Base-by-base conservation (phyloP, 139 green algal species). In the Closterium sp. region DNA sequence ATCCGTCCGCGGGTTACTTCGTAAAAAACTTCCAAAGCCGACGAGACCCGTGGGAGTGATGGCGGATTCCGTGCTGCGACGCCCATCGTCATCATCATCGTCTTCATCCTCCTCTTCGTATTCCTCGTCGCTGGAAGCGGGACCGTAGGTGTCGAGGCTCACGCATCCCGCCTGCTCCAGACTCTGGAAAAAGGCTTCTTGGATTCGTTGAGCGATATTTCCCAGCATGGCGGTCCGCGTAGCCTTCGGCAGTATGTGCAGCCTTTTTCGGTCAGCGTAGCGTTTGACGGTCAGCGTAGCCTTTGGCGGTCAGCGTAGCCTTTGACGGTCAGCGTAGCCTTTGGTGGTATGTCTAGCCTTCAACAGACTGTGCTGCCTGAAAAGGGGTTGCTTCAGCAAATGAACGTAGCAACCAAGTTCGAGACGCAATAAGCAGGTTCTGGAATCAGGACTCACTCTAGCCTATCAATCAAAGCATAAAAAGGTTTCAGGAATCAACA, bases 1-100 rank as follows among this genome's bases (percentile, higher is more conserved):
- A 93, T 99, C 97, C 84, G 89, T 95, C n/a, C 31, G n/a, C 36
- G 87, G 87, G 33, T 88, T 88, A n/a, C 64, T 32, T 16, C 85
- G 33, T 33, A n/a, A 69, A 33, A 33, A 88, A 69, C 85, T 36
- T 10, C 34, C 85, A 25, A 88, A 88, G 12, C 85, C 85, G 31
- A 55, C 34, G 8, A 88, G 31, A 4, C 33, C 25, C 21, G 85
- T 55, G n/a, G 30, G 33, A 32, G 32, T 69, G 16, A 55, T 88
- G 31, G 34, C 85, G 85, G 30, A 32, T 30, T n/a, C 85, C 4
- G 85, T 30, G 19, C 30, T 31, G 7, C 30, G 30, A 30, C 2
- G 21, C 33, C n/a, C n/a, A 10, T 55, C 85, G 85, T 83, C 87
- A 8, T 35, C 28, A 16, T 23, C 83, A 7, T 86, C 28, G 3